A percentile compares a stretch with the other conserved stretches of the same genome.
phyloP scores from a whole-genome alignment of 148 eudicot genomes.

The Cornus florida region DNA sequence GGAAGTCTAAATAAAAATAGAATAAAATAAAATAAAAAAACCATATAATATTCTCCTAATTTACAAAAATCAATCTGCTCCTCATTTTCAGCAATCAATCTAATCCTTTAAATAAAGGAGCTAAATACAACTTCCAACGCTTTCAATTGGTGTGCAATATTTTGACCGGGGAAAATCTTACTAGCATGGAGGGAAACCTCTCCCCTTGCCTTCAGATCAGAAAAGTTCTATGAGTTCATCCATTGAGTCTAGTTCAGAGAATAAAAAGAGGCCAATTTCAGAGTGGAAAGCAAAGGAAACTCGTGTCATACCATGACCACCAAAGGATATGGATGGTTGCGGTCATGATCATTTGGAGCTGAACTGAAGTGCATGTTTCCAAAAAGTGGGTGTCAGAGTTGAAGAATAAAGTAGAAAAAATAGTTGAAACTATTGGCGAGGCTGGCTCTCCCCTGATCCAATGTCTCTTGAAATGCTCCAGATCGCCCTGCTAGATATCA shows the following conservation, averaged over 20 bases:
- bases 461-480: conserved; percentile 35
- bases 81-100: too few species aligned
- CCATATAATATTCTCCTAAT: too few species aligned
- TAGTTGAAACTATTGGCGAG: not conserved
- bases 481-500: conserved; percentile 11
- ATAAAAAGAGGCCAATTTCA: not conserved
- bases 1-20: too few species aligned
- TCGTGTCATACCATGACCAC: conserved; percentile 36
- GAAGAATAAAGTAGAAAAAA: conserved; percentile 16
- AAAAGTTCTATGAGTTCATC: not conserved
- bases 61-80: too few species aligned
- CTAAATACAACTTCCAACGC: too few species aligned
- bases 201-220: not conserved
- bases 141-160: too few species aligned
- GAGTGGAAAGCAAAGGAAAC: conserved; percentile 31
- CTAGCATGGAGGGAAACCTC: not conserved
- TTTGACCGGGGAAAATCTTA: too few species aligned
- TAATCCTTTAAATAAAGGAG: too few species aligned
- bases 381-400: conserved; percentile 22
- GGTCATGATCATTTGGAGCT: conserved; percentile 21
- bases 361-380: conserved; percentile 27
- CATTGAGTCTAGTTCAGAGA: not conserved
- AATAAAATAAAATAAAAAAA: too few species aligned
- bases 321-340: conserved; percentile 30
- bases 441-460: conserved; percentile 32